Conservation (phyloP, 176 grass and related monocot genomes). For the Carex myosuroides region DNA sequence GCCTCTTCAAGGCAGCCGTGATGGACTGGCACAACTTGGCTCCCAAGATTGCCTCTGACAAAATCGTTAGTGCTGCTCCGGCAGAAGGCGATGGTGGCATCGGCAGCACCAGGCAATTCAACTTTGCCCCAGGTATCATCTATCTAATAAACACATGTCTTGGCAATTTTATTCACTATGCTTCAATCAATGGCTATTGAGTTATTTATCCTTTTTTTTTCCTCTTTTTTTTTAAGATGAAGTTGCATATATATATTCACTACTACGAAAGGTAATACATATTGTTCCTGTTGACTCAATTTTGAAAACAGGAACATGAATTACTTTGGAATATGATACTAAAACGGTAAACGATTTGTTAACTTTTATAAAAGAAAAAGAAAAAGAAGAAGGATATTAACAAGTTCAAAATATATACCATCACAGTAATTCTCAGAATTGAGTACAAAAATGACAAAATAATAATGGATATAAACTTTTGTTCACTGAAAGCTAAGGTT, state of each 20-base stretch:
- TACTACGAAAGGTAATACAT: background rate
- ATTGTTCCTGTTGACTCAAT: no score
- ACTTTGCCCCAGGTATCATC: constrained; percentile 54
- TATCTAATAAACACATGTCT: background rate
- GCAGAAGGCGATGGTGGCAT: constrained; percentile 36
- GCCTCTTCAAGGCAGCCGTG: constrained; percentile 57
- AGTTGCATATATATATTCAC: background rate
- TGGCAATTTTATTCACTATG: no score
- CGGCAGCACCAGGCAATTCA: constrained; percentile 65
- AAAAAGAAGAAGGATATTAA: no score
- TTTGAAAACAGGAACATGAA: no score
- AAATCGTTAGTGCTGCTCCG: constrained; percentile 37
- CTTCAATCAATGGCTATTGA: no score
- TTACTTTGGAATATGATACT: no score
- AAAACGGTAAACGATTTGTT: no score
- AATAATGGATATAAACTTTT: background rate
- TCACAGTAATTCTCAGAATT: background rate
- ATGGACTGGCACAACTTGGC: constrained; percentile 72
- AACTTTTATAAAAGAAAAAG: no score
- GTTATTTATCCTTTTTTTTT: no score
- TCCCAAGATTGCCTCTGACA: constrained; percentile 42
- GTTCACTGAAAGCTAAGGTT: background rate
- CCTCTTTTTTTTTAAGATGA: background rate
- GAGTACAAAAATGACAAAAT: background rate
- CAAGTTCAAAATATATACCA: background rate